Evolutionary conservation across 2,329 filamentous ascomycete genomes (phyloP).

Genomic region (Elsinoe australis): DNA sequence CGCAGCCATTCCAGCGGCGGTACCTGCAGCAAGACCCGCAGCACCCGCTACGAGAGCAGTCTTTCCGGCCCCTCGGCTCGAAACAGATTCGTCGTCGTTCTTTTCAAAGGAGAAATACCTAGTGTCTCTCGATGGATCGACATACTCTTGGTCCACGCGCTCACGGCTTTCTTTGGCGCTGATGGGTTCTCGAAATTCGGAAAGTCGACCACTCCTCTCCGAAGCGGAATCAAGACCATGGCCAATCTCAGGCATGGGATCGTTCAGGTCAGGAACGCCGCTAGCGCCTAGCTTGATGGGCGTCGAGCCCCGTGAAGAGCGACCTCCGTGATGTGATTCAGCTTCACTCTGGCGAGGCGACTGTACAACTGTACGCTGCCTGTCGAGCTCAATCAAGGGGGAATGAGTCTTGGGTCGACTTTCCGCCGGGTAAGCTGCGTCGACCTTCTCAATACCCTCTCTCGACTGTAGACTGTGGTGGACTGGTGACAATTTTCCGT

Average conservation of each 20-base stretch:
- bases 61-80: conserved; percentile 13
- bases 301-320: conserved; percentile 29
- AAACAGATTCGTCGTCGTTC: conserved; percentile 9
- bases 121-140: background rate
- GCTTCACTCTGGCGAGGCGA: conserved; percentile 48
- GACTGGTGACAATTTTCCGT: too few relatives aligned
- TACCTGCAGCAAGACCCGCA: conserved; percentile 32
- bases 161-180: conserved; percentile 10
- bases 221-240: conserved; percentile 51
- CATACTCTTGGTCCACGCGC: background rate
- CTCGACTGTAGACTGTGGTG: too few relatives aligned
- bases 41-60: conserved; percentile 36
- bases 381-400: background rate
- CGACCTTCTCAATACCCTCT: too few relatives aligned
- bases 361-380: conserved; percentile 19
- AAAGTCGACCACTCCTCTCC: conserved; percentile 54
- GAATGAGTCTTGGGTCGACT: background rate
- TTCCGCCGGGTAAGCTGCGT: too few relatives aligned
- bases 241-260: conserved; percentile 72
- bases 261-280: conserved; percentile 58
- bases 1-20: conserved; percentile 16
- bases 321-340: conserved; percentile 21
- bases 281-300: conserved; percentile 57
- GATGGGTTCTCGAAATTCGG: conserved; percentile 52
- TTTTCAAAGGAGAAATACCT: conserved; percentile 11